These are phyloP conservation scores for Furcasterigmium sp. DNA, from an alignment of 2,329 filamentous ascomycete genomes.

Conservation along the genomic window DNA sequence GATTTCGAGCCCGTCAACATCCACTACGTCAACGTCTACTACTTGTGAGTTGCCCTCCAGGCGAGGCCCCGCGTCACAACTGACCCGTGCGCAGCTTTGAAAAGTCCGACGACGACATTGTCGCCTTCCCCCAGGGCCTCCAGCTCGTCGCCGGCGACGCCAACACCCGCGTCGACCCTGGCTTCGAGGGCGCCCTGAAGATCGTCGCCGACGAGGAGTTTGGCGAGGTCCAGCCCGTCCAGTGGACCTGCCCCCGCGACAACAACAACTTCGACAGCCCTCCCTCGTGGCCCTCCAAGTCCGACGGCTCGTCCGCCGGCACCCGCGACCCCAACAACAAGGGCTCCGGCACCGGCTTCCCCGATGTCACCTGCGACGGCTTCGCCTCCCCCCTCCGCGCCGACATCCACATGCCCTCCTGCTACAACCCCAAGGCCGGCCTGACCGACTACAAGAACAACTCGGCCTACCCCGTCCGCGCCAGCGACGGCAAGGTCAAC, in stretches of 20 bases:
- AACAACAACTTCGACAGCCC: constrained; percentile 35
- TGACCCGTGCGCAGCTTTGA: constrained; percentile 46
- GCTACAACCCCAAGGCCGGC: constrained; percentile 62
- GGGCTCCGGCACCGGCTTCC: constrained; percentile 60
- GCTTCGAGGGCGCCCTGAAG: constrained; percentile 41
- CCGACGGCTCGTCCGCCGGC: constrained; percentile 50
- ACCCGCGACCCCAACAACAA: constrained; percentile 49
- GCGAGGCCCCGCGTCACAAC: too few species aligned
- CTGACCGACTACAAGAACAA: constrained; percentile 58
- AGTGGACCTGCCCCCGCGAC: constrained; percentile 56
- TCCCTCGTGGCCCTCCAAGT: constrained; percentile 48
- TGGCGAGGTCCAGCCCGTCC: constrained; percentile 47
- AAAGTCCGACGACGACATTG: constrained; percentile 57
- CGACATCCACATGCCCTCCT: constrained; percentile 68
- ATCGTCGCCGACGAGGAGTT: constrained; percentile 40
- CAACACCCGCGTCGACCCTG: constrained; percentile 51
- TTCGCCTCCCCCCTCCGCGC: constrained; percentile 55
- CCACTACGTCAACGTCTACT: constrained; percentile 73
- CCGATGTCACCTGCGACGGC: constrained; percentile 62
- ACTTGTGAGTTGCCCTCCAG: constrained; percentile 46
- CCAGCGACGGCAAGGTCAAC: constrained; percentile 43
- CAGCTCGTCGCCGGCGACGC: constrained; percentile 67
- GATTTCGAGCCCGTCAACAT: constrained; percentile 61
- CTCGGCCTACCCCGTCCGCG: constrained; percentile 55
- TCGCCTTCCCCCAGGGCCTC: constrained; percentile 65